These are phyloP conservation scores for Monosporascus sp. DNA, from an alignment of 2,329 filamentous ascomycete genomes.

Conservation along the genomic window DNA sequence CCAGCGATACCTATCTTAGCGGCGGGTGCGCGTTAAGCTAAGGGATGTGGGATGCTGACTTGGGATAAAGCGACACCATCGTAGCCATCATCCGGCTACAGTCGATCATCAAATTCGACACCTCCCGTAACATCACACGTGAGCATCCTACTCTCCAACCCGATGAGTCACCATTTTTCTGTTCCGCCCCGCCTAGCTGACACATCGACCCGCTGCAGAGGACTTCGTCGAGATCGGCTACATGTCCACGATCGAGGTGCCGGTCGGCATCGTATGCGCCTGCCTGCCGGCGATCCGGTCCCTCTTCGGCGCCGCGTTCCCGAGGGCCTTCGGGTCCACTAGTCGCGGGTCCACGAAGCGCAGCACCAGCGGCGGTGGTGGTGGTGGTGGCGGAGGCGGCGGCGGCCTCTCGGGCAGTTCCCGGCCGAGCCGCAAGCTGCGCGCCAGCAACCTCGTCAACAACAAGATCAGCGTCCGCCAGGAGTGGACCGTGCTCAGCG, in stretches of 20 bases:
- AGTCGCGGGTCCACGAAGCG: neutral
- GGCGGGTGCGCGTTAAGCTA: neutral
- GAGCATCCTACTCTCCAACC: neutral
- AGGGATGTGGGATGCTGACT: neutral
- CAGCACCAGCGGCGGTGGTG: neutral
- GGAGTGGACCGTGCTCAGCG: constrained; percentile 10
- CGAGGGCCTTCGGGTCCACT: constrained; percentile 7
- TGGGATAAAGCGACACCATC: constrained; percentile 8
- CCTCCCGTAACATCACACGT: neutral
- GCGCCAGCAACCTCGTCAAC: neutral
- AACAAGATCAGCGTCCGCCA: constrained; percentile 10
- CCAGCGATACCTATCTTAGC: too few relatives aligned
- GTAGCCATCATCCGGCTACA: constrained; percentile 14
- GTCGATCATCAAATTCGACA: constrained; percentile 8
- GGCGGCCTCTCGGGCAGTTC: neutral
- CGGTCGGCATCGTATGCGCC: constrained; percentile 15
- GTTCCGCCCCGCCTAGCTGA: neutral
- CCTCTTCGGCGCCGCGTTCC: constrained; percentile 8
- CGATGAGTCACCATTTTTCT: neutral
- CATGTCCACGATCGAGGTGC: constrained; percentile 18
- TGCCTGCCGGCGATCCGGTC: constrained; percentile 17
- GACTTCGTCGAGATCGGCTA: constrained; percentile 7
- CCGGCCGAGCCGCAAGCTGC: neutral
- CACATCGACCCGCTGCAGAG: neutral
- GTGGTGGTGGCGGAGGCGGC: neutral